phyloP scores from a whole-genome alignment of 225 moss, liverwort and hornwort species.

The Polytrichum formosum region DNA sequence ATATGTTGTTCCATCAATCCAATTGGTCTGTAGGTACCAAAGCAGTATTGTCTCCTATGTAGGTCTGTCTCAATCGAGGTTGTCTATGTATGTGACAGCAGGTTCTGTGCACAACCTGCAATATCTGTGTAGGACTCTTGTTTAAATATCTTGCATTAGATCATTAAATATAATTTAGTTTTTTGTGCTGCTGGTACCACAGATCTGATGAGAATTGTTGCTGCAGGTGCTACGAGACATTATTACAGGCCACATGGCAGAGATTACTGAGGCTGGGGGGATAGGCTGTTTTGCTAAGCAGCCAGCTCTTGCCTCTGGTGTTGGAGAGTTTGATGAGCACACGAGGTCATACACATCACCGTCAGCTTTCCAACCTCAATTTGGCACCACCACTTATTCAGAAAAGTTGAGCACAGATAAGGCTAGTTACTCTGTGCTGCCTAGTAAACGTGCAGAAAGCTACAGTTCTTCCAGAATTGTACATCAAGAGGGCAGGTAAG shows the following conservation, averaged over 20 bases:
- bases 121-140: no score
- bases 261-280: conserved; percentile 82
- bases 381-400: conserved; percentile 23
- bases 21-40: no score
- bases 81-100: no score
- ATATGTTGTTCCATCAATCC: no score
- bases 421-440: conserved; percentile 5
- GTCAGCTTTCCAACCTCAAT: conserved; percentile 19
- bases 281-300: conserved; percentile 83
- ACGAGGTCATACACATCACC: conserved; percentile 9
- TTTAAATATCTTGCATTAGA: no score
- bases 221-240: conserved; percentile 88
- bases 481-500: conserved; percentile 24
- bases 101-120: no score
- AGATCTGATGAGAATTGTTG: background rate
- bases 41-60: no score
- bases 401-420: conserved; percentile 2
- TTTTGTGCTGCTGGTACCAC: no score
- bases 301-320: conserved; percentile 11
- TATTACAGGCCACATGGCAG: conserved; percentile 88
- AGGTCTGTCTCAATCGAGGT: no score
- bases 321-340: conserved; percentile 18
- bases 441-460: conserved; percentile 15
- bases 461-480: background rate
- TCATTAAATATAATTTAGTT: no score